Evolutionary conservation across 2,329 filamentous ascomycete genomes (phyloP), one percentile per base, ranked within the genome.

Genomic region (Anisogramma anomala): DNA sequence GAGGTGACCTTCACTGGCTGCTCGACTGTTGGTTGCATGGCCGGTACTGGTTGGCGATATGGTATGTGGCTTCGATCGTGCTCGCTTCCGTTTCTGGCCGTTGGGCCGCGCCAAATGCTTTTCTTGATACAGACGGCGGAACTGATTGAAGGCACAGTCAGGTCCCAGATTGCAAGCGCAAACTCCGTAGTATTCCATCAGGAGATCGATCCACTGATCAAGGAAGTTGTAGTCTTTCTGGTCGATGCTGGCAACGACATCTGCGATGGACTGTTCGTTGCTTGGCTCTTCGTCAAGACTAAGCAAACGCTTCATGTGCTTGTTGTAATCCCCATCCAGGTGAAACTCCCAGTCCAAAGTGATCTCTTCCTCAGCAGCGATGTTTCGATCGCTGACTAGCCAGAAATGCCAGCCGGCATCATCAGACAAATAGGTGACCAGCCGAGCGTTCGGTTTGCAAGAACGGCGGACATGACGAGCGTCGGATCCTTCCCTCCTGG

Each of bases 381-480:
- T 87, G 27, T 80, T 71, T 39, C 82, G 74, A 51, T 84, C 84
- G 52, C 86, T 87, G 45, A 94, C 77, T 48, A 95, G 80, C 74
- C 89, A 95, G 59, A 96, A 94, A 56, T 91, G 85, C 55, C 89
- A 94, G 49, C 89, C 81, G 1, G 78, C 79, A 3, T 74, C 72
- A 34, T 78, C 79, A 2, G 84, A 84, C 35, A 95, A 74, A 50
- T 87, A 84, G 0, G 88, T 93, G 56, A 91, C 88, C 52, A 96
- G 68, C 23, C 75, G 72, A n/a, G 91, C 77, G 55, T 96, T 98
- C 1, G 91, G 85, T 47, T 76, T 78, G 64, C 91, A 98, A 53
- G 91, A 96, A 50, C 89, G 77, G 42, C 91, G 78, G n/a, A 93
- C 79, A 56, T 91, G 95, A 33, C 91, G 83, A 43, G 91, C 79